A percentile compares a stretch with the other conserved stretches of the same genome.
phyloP scores from a whole-genome alignment of 2,329 filamentous ascomycete species.

The Neodidymelliopsis sp. region DNA sequence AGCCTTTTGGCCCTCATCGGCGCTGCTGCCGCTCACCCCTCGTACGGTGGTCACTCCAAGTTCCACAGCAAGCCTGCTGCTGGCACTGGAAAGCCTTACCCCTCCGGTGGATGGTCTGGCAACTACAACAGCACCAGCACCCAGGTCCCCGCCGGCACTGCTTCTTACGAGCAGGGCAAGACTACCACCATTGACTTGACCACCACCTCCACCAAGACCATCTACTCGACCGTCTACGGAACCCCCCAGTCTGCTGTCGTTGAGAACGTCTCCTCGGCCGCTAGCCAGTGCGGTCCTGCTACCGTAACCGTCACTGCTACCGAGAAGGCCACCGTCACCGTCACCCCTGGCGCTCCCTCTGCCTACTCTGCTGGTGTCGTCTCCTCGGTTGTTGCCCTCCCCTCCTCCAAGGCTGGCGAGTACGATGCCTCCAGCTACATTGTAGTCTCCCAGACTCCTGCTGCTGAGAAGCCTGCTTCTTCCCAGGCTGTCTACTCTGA shows the following conservation, averaged over 20 bases:
- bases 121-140: constrained; percentile 35
- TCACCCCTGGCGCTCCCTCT: constrained; percentile 35
- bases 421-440: constrained; percentile 16
- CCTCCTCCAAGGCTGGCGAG: constrained; percentile 22
- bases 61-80: constrained; percentile 40
- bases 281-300: constrained; percentile 33
- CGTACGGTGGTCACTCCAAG: constrained; percentile 39
- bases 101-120: constrained; percentile 41
- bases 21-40: constrained; percentile 50
- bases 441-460: constrained; percentile 20
- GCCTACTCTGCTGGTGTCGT: constrained; percentile 17
- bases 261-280: constrained; percentile 31
- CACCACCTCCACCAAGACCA: constrained; percentile 35
- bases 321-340: constrained; percentile 52
- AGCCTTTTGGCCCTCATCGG: constrained; percentile 54
- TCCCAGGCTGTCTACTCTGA: not conserved
- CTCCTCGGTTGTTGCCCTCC: constrained; percentile 21
- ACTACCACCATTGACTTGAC: constrained; percentile 37
- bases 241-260: constrained; percentile 29
- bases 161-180: constrained; percentile 25
- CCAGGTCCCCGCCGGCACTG: constrained; percentile 32
- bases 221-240: constrained; percentile 34
- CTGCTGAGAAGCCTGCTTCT: constrained; percentile 12
- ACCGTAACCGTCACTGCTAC: constrained; percentile 51
- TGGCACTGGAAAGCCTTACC: constrained; percentile 39